Evolutionary conservation across 164 flowering plant species (phyloP).

Genomic region (Tetrastigma voinierianum): DNA sequence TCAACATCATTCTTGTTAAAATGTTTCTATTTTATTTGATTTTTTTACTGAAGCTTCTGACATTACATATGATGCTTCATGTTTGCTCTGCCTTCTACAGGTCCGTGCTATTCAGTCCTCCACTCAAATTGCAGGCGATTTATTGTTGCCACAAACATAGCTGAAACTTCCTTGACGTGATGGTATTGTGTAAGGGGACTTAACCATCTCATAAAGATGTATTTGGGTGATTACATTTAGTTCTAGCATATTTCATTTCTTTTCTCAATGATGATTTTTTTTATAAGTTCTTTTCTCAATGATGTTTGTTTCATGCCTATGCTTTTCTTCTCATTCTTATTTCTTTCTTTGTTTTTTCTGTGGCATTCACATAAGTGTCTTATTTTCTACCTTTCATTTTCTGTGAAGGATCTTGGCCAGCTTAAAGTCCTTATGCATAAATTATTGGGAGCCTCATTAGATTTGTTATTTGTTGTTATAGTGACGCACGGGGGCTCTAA

Average conservation of each 20-base stretch:
- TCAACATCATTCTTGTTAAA: neutral
- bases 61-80: constrained; percentile 6
- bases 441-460: no score
- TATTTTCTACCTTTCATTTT: no score
- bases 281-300: no score
- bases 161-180: constrained; percentile 99
- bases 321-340: neutral
- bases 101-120: constrained; percentile 88
- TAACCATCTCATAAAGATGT: neutral
- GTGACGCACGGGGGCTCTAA: no score
- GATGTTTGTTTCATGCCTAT: neutral
- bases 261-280: no score
- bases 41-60: neutral
- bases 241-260: neutral
- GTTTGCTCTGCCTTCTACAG: constrained; percentile 29
- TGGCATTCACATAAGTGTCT: no score
- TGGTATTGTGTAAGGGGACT: constrained; percentile 81
- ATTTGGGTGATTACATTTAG: constrained; percentile 1
- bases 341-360: neutral
- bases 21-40: constrained; percentile 8
- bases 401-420: no score
- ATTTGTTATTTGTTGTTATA: no score
- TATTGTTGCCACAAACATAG: constrained; percentile 94
- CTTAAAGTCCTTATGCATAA: no score
- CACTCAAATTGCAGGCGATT: constrained; percentile 91